Percentiles rank a stretch among this genome's conserved stretches.
These are phyloP conservation scores for Vitis vinifera DNA, from an alignment of 164 flowering plant species.

Conservation along the genomic window DNA sequence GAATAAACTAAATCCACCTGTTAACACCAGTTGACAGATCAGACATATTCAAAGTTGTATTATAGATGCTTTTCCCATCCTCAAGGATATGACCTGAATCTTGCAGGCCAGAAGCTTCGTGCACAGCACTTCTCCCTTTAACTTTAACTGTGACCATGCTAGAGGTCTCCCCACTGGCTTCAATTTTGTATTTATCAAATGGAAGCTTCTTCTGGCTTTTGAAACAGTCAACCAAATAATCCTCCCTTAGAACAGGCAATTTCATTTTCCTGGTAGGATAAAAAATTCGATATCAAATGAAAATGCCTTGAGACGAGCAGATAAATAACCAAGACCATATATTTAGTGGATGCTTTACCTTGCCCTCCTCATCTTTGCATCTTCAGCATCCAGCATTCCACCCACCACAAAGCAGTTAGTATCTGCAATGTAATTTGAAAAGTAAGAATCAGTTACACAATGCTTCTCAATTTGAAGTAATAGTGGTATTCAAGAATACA, in stretches of 20 bases:
- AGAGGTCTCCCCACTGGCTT: constrained; percentile 49
- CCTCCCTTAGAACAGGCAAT: constrained; percentile 81
- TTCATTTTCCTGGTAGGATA: constrained; percentile 73
- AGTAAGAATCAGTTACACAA: constrained; percentile 4
- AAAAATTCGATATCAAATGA: constrained; percentile 6
- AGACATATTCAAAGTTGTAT: constrained; percentile 89
- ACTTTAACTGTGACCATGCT: constrained; percentile 79
- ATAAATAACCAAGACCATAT: constrained; percentile 4
- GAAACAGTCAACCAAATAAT: constrained; percentile 78
- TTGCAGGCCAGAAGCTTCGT: constrained; percentile 90
- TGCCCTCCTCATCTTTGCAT: constrained; percentile 76
- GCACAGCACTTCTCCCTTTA: constrained; percentile 92
- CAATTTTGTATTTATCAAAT: constrained; percentile 66
- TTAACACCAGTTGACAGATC: constrained; percentile 91
- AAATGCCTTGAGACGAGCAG: background rate
- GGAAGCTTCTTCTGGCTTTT: constrained; percentile 76
- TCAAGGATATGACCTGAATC: constrained; percentile 93
- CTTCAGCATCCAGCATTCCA: constrained; percentile 38
- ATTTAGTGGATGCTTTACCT: constrained; percentile 46
- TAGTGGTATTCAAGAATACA: background rate
- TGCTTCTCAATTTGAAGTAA: constrained; percentile 2
- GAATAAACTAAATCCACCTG: constrained; percentile 50
- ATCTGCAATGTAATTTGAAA: constrained; percentile 40
- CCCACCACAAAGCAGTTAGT: constrained; percentile 75
- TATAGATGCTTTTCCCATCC: constrained; percentile 79